Conservation (phyloP, 2,329 filamentous ascomycete genomes). For the Hymenoscyphus linearis region DNA sequence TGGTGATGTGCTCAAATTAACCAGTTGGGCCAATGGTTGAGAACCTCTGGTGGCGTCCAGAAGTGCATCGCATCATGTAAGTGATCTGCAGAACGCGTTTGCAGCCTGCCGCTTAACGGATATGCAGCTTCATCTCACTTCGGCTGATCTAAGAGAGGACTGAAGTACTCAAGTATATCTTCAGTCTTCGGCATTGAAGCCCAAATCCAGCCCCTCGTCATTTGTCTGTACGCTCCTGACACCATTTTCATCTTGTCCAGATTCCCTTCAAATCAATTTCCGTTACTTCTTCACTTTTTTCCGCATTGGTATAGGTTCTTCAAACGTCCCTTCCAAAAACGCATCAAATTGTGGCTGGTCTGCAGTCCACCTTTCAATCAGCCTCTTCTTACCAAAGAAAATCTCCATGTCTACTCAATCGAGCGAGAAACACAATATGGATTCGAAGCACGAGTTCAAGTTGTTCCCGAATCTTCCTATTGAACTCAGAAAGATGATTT, state of each 20-base stretch:
- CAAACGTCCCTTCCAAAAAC: background rate
- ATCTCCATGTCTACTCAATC: too few relatives aligned
- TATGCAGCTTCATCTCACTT: background rate
- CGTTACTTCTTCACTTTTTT: background rate
- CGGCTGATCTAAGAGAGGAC: background rate
- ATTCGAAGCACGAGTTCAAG: constrained; percentile 5
- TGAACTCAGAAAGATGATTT: constrained; percentile 19
- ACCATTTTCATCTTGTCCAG: too few relatives aligned
- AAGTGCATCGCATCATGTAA: constrained; percentile 1
- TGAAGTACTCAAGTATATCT: background rate
- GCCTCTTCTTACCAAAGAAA: background rate
- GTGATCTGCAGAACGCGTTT: background rate
- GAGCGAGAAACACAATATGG: background rate
- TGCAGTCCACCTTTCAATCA: background rate
- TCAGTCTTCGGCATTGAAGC: background rate
- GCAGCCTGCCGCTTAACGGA: background rate
- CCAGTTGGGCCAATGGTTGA: background rate
- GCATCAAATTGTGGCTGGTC: background rate
- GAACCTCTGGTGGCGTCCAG: background rate
- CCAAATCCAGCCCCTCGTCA: background rate
- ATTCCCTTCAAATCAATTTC: background rate
- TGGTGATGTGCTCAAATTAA: background rate
- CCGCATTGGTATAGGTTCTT: background rate
- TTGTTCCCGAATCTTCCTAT: constrained; percentile 16
- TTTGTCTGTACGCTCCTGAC: background rate